Percentiles rank a stretch among this genome's conserved stretches.
Conservation (phyloP, 352 stramenopile species). For the Phytophthora pini region DNA sequence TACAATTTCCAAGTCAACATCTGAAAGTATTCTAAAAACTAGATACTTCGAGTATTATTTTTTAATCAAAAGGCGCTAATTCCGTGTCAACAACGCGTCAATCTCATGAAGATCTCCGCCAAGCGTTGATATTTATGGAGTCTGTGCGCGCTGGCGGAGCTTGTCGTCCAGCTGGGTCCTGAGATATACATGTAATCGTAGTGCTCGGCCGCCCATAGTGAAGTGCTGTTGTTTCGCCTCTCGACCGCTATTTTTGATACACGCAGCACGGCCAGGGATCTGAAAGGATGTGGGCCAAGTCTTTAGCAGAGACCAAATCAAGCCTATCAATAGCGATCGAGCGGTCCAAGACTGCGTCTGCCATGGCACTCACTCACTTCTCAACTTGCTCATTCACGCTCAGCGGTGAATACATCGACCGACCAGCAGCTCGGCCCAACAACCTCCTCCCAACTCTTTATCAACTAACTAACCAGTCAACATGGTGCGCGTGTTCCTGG, state of each 20-base stretch:
- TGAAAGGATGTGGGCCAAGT: background rate
- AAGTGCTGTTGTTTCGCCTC: background rate
- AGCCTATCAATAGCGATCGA: background rate
- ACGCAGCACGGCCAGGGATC: background rate
- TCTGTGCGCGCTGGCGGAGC: background rate
- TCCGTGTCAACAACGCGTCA: no score
- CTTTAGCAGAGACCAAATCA: background rate
- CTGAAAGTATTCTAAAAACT: no score
- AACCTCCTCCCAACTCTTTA: background rate
- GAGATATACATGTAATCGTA: background rate
- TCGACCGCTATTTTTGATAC: slow-evolving; percentile 1
- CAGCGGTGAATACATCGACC: slow-evolving; percentile 2
- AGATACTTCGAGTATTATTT: no score
- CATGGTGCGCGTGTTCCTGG: slow-evolving; percentile 43
- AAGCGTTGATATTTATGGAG: no score
- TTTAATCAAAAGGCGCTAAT: no score
- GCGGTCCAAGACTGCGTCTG: background rate
- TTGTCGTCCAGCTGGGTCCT: background rate
- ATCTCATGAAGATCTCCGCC: no score
- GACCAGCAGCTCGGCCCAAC: slow-evolving; percentile 2
- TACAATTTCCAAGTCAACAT: no score
- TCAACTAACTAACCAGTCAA: slow-evolving; percentile 3
- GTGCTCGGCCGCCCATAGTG: background rate
- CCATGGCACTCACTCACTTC: background rate
- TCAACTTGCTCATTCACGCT: slow-evolving; percentile 3